phyloP scores from a whole-genome alignment of 305 asterid genomes.

The Withania somnifera region DNA sequence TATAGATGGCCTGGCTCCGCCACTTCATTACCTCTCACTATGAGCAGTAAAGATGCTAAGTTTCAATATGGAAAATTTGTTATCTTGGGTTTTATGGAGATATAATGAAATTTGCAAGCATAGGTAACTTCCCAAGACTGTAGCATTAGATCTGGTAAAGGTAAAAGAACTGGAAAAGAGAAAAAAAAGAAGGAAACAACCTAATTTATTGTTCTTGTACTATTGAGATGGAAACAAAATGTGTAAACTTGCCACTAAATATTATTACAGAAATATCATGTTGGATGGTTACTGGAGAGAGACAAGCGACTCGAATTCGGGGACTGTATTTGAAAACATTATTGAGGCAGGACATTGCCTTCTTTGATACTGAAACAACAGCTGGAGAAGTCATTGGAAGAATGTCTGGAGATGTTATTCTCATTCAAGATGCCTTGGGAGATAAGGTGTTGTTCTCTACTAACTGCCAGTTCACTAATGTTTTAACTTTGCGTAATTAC shows the following conservation, averaged over 20 bases:
- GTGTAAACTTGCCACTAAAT: not conserved
- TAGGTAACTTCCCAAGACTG: no score
- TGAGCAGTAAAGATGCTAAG: no score
- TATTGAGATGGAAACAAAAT: not conserved
- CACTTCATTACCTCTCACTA: no score
- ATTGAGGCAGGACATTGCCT: conserved; percentile 68
- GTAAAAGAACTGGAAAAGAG: no score
- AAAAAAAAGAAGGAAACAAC: no score
- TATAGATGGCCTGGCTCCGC: no score
- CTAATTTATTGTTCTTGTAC: no score
- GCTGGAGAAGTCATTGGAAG: conserved; percentile 78
- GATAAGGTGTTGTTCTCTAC: conserved; percentile 40
- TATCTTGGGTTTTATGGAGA: no score
- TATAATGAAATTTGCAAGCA: no score
- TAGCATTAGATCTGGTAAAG: no score
- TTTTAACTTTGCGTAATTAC: not conserved
- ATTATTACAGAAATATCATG: conserved; percentile 51
- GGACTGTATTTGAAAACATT: conserved; percentile 67
- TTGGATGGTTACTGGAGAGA: conserved; percentile 84
- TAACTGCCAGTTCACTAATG: not conserved
- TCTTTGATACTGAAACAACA: conserved; percentile 66
- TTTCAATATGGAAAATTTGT: no score
- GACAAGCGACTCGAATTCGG: conserved; percentile 68
- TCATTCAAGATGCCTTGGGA: conserved; percentile 84
- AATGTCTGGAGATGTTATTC: conserved; percentile 85